Evolutionary conservation across 345 rosid species (phyloP), one percentile per base, ranked within the genome.

Genomic region (Syzygium grande): DNA sequence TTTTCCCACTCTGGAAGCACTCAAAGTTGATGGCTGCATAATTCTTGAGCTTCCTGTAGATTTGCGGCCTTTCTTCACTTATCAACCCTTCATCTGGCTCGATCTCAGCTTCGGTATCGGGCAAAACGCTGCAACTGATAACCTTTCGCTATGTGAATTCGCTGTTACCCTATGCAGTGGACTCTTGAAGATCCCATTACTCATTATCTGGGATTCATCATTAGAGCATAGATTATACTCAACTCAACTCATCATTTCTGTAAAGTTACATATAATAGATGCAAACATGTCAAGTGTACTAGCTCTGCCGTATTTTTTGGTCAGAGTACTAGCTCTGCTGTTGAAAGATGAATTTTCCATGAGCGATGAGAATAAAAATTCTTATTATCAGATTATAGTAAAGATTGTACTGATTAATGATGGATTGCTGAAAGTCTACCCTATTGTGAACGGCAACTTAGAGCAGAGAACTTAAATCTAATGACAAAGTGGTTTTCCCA

Each of bases 101-200:
- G 11, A 89, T 85, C 41, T 85, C 89, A 41, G 8, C 77, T 14
- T 89, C 88, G 8, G 90, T 86, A 3, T 87, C 90, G 0, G 90
- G 91, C 68, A 86, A 87, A 92, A 91, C 5, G 88, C 73, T 4
- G 90, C 92, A 25, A 91, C n/a, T 9, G 88, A 85, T 30, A 83
- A 84, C 87, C 93, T 91, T 87, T 86, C 91, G 85, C 56, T 87
- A 84, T 86, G 87, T 7, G 90, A 51, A 87, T 89, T 87, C 19
- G 90, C 88, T 86, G 88, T 89, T 73, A 88, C 93, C 86, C 92
- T 85, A 84, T 89, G 89, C 86, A 88, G 2, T 29, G 89, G 15
- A 87, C 92, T 89, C 88, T 88, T 90, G 90, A 88, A 92, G 83
- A 90, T 89, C 43, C 89, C 91, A 59, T 92, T 92, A 90, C 93